Evolutionary conservation across 495 filamentous ascomycete species (phyloP), one percentile per base, ranked within the genome.

Genomic region (Penicillium robsamsonii): DNA sequence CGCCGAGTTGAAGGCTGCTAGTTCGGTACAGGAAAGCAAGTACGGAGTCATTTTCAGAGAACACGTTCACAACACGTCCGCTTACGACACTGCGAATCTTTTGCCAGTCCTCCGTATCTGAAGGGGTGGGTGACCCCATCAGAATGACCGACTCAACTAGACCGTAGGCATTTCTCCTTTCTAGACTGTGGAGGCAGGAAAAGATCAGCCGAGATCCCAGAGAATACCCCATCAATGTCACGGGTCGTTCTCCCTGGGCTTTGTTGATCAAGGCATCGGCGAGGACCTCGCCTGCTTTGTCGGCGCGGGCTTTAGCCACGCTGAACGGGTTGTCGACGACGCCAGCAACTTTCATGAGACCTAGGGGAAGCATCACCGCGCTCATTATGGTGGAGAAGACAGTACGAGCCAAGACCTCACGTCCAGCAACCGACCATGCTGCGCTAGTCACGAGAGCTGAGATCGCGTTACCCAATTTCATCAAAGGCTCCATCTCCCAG

Each of bases 241-340:
- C 88, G 0, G 93, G 86, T 20, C 94, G 81, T 69, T 96, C 91
- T 13, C 94, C 94, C 63, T 95, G 92, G 1, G 86, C 86, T 60
- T 87, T 91, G 71, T 88, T 92, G 59, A 94, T 89, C 47, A 98
- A 72, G 13, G 91, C 86, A 67, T 98, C 92, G 4, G 93, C 92
- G 0, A 98, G 82, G 12, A 91, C 84, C 33, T 82, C 73, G 1
- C 94, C 94, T 1, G 90, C 88, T 72, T 97, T 97, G 62, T 97
- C 92, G 20, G 89, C 85, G 46, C 91, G 81, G 29, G 84, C 77
- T 68, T 89, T 92, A 10, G 87, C 90, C 31, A 94, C 79, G 52
- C 80, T 89, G 80, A 96, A 98, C 0, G 90, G 90, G 69, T 96
- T 96, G 62, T 97, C 94, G 30, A 96, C 82, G 24, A 96, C 75